Base-by-base conservation (phyloP, 2,329 filamentous ascomycete species). In the Ustulina deusta region DNA sequence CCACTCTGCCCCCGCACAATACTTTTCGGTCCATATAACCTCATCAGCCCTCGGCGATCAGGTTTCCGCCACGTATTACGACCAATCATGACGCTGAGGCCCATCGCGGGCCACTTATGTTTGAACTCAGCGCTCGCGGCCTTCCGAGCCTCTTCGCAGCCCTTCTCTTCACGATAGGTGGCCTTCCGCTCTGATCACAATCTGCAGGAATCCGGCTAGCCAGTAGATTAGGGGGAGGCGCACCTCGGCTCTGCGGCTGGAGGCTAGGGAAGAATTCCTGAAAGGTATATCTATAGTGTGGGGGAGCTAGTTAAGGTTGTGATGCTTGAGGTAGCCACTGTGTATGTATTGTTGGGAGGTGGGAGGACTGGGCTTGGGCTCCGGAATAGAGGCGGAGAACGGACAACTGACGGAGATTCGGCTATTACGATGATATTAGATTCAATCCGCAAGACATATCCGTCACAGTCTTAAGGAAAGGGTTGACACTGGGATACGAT, bases 141-240 rank as follows among this genome's bases (percentile, higher is more conserved):
- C 34, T 64, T 51, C 5, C 59, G 49, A 2, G 51, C 69, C 29
- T 38, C 51, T 5, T 38, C 32, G 40, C 63, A 44, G 11, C 56
- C 63, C 7, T 54, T 11, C 25, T 22, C 57, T 40, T 58, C 42
- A 17, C 66, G 68, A 51, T 71, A 25, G 2, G 57, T 60, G 49
- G 71, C 71, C 20, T 71, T 72, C 27, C 69, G 69, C 64, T 73
- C 72, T 3, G 55, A 68, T 3, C 61, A 59, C 66, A 71, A 69
- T n/a, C n/a, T 20, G 3, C 29, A 32, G 29, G 7, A 32, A 32
- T 7, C 29, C 3, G 29, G 69, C 20, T 3, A 69, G 54, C 71
- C 69, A 73, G 61, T 63, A 60, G 57, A 17, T 13, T 5, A 64
- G 58, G 36, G 66, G 55, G 17, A 72, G 29, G 29, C 7, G 29